Base-by-base conservation (phyloP, 345 rosid species). In the Mercurialis annua region DNA sequence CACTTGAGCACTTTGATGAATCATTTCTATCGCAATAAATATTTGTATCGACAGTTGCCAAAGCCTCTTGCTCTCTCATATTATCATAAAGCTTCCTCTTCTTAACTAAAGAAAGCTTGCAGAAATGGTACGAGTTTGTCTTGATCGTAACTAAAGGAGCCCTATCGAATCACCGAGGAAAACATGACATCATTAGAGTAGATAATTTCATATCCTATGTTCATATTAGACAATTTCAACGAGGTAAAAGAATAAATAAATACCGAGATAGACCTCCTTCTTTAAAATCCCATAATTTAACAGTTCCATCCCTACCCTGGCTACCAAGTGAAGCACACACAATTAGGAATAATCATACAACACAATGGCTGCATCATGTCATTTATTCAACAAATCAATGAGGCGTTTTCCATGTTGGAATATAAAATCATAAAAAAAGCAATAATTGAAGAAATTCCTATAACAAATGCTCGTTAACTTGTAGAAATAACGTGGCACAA, bases 251-350 rank as follows among this genome's bases (percentile, higher is more conserved):
- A 30, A 38, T 54, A n/a, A 21, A 42, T 3, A 42, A 26, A 40
- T 71, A 90, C 98, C 97, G 87, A 48, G 96, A 85, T 10, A 93
- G 74, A 75, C 88, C 97, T 66, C 96, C 95, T 72, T 87, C 85
- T 70, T 71, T 86, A 50, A 94, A 71, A 77, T 84, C 95, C 99
- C 97, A 94, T 69, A 84, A 82, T 82, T 94, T 91, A 1, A 91
- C 90, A 76, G 92, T 89, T 76, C 97, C 97, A 82, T 94, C 97
- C 80, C 89, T 86, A 17, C 97, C 99, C 78, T 93, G 99, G 75
- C 97, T 90, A 81, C 57, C 9, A 21, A 56, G 65, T n/a, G 16
- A 20, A 46, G 9, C 30, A 18, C 24, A 54, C 21, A 42, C 11
- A 34, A 4, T 44, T 6, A 27, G 7, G 24, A 33, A 64, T 6